Evolutionary conservation across 352 stramenopile genomes (phyloP).

Genomic region (Pythium insidiosum): DNA sequence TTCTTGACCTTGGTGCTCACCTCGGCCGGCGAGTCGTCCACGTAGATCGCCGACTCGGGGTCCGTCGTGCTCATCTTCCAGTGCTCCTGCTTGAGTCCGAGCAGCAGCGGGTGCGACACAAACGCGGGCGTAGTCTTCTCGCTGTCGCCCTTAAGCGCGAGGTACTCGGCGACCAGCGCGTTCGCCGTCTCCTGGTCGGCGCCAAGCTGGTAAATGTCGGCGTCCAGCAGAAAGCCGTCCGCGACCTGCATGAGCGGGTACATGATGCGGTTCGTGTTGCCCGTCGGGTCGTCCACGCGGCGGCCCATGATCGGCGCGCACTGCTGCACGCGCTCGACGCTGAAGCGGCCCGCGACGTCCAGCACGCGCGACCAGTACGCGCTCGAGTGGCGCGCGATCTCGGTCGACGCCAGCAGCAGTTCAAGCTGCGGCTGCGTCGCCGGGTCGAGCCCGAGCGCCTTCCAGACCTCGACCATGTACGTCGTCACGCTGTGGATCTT

Average conservation of each 20-base stretch:
- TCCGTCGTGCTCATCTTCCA: conserved; percentile 99
- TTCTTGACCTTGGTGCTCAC: conserved; percentile 99
- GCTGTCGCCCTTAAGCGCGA: conserved; percentile 74
- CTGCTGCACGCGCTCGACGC: conserved; percentile 92
- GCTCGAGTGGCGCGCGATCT: conserved; percentile 84
- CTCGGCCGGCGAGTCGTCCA: conserved; percentile 94
- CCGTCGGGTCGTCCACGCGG: conserved; percentile 66
- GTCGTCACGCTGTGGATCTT: conserved; percentile 92
- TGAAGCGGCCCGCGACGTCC: conserved; percentile 85
- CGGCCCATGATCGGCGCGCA: conserved; percentile 99
- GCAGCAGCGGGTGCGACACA: conserved; percentile 96
- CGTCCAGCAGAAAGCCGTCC: conserved; percentile 98
- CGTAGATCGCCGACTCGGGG: conserved; percentile 97
- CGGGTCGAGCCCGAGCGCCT: conserved; percentile 94
- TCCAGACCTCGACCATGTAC: conserved; percentile 99
- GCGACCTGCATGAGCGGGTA: conserved; percentile 98
- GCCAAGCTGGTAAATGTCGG: conserved; percentile 98
- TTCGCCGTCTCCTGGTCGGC: conserved; percentile 95
- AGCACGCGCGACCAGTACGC: conserved; percentile 93
- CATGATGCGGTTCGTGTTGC: conserved; percentile 91
- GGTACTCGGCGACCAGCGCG: conserved; percentile 97
- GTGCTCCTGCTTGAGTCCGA: conserved; percentile 97
- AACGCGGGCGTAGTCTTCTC: conserved; percentile 81
- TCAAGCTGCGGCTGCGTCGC: conserved; percentile 89
- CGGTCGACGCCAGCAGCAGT: conserved; percentile 96